These are phyloP conservation scores for Neoboletus magnificus DNA, from an alignment of 768 basidiomycete genomes.

Conservation along the genomic window DNA sequence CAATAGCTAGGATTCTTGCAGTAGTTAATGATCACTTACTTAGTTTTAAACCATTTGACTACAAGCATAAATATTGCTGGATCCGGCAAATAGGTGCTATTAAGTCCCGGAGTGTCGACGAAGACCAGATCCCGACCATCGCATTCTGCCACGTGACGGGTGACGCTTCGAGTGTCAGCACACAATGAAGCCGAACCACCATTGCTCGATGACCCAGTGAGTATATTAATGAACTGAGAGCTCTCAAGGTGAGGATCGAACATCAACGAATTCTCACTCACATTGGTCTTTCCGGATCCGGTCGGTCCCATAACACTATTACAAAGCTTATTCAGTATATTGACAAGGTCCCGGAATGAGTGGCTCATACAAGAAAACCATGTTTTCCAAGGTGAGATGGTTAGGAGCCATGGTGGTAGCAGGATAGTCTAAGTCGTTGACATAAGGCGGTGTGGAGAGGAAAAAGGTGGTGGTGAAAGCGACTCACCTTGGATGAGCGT, in stretches of 20 bases:
- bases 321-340: background rate
- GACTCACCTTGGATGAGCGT: background rate
- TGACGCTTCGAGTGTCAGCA: background rate
- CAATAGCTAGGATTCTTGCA: background rate
- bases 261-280: background rate
- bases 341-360: background rate
- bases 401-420: no score
- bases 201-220: background rate
- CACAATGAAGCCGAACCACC: background rate
- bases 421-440: background rate
- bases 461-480: no score
- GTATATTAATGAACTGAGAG: conserved; percentile 3
- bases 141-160: background rate
- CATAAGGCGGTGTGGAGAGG: background rate
- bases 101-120: conserved; percentile 6
- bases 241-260: background rate
- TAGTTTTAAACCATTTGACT: background rate
- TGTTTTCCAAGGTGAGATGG: no score
- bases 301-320: background rate
- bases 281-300: conserved; percentile 7
- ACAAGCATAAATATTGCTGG: background rate
- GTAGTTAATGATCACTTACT: background rate
- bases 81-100: background rate
- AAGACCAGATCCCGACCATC: background rate
- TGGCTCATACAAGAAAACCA: conserved; percentile 1